A percentile compares a stretch with the other conserved stretches of the same genome.
Evolutionary conservation across 305 asterid genomes (phyloP).

Genomic region (Solanum aculeatissimum): DNA sequence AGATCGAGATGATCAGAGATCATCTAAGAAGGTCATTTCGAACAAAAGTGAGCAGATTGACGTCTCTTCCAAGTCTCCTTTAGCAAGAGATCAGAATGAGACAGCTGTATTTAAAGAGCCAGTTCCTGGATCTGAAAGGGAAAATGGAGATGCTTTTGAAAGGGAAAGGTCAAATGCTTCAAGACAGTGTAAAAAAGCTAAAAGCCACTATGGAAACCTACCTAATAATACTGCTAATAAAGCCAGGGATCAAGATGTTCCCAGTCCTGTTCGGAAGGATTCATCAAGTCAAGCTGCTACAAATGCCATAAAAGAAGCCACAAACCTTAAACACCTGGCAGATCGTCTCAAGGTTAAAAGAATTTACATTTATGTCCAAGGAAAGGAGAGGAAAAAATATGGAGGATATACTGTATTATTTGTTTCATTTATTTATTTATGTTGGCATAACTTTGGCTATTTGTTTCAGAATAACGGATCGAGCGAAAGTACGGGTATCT

Average conservation of each 20-base stretch:
- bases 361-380: not conserved
- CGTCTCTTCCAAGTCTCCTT: slow-evolving; percentile 60
- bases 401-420: slow-evolving; percentile 27
- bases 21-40: slow-evolving; percentile 26
- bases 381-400: slow-evolving; percentile 33
- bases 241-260: slow-evolving; percentile 55
- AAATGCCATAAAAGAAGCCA: slow-evolving; percentile 85
- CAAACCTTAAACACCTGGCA: slow-evolving; percentile 86
- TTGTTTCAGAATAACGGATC: slow-evolving; percentile 70
- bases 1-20: slow-evolving; percentile 40
- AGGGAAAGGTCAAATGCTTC: slow-evolving; percentile 6
- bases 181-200: slow-evolving; percentile 21
- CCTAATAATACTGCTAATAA: slow-evolving; percentile 22
- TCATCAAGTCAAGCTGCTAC: slow-evolving; percentile 82
- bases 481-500: slow-evolving; percentile 55
- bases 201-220: slow-evolving; percentile 19
- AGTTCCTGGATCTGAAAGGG: slow-evolving; percentile 47
- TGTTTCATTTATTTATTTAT: slow-evolving; percentile 1
- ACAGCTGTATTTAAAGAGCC: slow-evolving; percentile 17
- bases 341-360: slow-evolving; percentile 63
- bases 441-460: slow-evolving; percentile 12
- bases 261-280: slow-evolving; percentile 81
- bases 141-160: slow-evolving; percentile 27
- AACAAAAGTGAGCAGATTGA: slow-evolving; percentile 24
- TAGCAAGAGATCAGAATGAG: slow-evolving; percentile 49